Evolutionary conservation across 169 alveolate genomes (phyloP).

Genomic region (Miamiensis avidus): DNA sequence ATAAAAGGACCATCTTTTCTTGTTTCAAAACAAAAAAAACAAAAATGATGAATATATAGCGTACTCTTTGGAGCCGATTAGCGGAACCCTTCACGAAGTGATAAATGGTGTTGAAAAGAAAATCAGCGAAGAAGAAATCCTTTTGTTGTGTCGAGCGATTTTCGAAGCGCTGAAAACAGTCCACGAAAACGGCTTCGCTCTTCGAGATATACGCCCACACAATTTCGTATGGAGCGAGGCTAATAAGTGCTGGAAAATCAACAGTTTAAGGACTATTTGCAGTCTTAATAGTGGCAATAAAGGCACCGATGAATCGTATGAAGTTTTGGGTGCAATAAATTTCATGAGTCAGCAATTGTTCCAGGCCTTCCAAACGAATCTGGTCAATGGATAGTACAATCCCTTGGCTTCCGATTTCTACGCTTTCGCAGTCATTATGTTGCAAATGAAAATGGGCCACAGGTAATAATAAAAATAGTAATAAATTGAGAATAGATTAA

Average conservation of each 20-base stretch:
- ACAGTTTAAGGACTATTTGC: background rate
- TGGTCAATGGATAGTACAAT: background rate
- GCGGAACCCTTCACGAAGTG: background rate
- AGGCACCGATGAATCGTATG: background rate
- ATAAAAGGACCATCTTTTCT: background rate
- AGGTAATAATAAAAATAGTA: no score
- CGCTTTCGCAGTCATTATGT: background rate
- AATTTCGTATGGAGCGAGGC: background rate
- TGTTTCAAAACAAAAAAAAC: background rate
- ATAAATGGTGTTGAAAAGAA: background rate
- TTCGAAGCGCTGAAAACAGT: background rate
- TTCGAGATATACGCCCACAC: background rate
- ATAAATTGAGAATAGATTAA: no score
- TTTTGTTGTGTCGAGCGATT: background rate
- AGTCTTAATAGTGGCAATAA: background rate
- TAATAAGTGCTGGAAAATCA: background rate
- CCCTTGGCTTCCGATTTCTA: background rate
- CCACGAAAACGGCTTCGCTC: background rate
- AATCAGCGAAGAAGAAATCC: background rate
- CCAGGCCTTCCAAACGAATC: background rate
- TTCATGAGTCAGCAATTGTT: background rate
- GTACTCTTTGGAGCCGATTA: background rate
- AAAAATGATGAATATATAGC: background rate
- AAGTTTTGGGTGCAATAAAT: background rate
- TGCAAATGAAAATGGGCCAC: background rate